Conservation (phyloP, 305 asterid genomes). For the Fraxinus xanthoxyloides region DNA sequence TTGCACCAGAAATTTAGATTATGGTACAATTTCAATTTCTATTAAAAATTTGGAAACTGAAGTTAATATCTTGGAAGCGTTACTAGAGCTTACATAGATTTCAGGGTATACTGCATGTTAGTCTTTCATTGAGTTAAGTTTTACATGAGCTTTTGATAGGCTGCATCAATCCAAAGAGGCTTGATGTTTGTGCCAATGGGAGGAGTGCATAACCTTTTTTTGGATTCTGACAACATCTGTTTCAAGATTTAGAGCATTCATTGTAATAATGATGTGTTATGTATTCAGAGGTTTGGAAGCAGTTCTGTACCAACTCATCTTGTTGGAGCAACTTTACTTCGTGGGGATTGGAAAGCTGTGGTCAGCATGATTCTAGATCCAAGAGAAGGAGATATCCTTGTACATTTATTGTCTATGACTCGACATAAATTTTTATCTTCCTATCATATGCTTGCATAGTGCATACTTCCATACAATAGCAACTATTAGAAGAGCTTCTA, state of each 20-base stretch:
- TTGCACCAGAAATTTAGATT: not conserved
- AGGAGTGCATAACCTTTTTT: constrained; percentile 4
- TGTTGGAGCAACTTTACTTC: constrained; percentile 81
- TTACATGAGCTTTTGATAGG: not conserved
- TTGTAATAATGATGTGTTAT: constrained; percentile 14
- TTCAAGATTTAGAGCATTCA: constrained; percentile 5
- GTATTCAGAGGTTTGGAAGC: constrained; percentile 91
- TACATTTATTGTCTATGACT: not conserved
- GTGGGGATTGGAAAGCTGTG: constrained; percentile 94
- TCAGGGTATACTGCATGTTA: not conserved
- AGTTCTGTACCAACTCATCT: constrained; percentile 90
- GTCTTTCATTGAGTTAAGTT: not conserved
- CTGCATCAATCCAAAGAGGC: not conserved
- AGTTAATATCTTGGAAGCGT: not conserved
- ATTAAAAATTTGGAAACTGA: not conserved
- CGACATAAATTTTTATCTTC: constrained; percentile 15
- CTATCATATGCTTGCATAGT: constrained; percentile 16
- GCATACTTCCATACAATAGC: constrained; percentile 15
- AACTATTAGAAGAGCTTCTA: constrained; percentile 2
- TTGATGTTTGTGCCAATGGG: constrained; percentile 17
- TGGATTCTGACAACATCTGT: not conserved
- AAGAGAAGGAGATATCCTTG: constrained; percentile 97
- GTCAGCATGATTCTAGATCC: constrained; percentile 87
- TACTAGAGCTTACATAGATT: not conserved
- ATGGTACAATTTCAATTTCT: not conserved